A percentile compares a stretch with the other conserved stretches of the same genome.
Evolutionary conservation across 257 asterid genomes (phyloP).

Genomic region (Salvia rosmarinus): DNA sequence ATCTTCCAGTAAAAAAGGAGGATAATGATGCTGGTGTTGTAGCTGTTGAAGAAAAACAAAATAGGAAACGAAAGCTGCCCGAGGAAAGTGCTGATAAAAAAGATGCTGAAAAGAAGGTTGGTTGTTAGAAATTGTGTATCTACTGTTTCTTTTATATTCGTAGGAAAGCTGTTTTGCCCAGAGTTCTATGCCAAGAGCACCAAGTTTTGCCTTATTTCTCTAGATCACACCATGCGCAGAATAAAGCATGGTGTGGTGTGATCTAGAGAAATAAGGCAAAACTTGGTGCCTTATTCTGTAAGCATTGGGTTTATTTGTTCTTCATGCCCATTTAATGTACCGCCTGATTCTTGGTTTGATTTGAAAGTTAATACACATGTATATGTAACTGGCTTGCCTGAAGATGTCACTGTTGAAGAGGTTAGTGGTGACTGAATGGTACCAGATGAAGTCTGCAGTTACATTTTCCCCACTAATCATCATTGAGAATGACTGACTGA

Average conservation of each 20-base stretch:
- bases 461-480: conserved; percentile 3
- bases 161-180: conserved; percentile 23
- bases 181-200: not conserved
- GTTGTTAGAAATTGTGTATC: conserved; percentile 25
- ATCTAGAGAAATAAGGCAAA: no score
- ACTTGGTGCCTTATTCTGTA: no score
- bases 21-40: conserved; percentile 39
- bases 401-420: conserved; percentile 89
- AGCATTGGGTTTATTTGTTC: conserved; percentile 16
- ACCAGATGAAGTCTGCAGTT: conserved; percentile 21
- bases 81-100: conserved; percentile 64
- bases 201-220: not conserved
- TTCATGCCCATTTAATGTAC: conserved; percentile 41
- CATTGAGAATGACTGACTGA: conserved; percentile 37
- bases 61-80: conserved; percentile 67
- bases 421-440: conserved; percentile 47
- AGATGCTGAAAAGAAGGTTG: conserved; percentile 72
- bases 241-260: no score
- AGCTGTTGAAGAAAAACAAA: conserved; percentile 49
- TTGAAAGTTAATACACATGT: conserved; percentile 96
- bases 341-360: conserved; percentile 97
- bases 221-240: not conserved
- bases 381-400: conserved; percentile 94
- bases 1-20: conserved; percentile 41
- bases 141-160: conserved; percentile 24